Conservation (phyloP, 2,329 filamentous ascomycete genomes). For the Aspergillus sp. region DNA sequence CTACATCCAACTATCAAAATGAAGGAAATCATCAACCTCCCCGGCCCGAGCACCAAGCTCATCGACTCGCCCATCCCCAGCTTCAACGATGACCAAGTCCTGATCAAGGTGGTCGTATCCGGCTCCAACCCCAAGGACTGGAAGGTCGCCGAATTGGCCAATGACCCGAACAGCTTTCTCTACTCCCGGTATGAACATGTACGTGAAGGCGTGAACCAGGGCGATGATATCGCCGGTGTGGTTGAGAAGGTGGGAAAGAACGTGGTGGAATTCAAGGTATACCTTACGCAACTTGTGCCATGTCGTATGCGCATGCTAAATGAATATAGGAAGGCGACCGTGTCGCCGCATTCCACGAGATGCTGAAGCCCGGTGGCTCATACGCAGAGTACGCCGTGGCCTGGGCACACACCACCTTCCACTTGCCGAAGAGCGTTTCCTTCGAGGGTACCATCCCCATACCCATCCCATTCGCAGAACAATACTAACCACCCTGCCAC, state of each 20-base stretch:
- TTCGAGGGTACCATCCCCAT: conserved; percentile 52
- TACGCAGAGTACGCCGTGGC: conserved; percentile 61
- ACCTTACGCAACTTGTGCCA: neutral
- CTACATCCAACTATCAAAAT: neutral
- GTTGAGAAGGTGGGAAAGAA: conserved; percentile 54
- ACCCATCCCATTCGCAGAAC: neutral
- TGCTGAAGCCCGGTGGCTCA: conserved; percentile 52
- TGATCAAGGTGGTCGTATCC: conserved; percentile 41
- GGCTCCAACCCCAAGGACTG: conserved; percentile 52
- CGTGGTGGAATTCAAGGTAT: conserved; percentile 55
- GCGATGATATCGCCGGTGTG: conserved; percentile 56
- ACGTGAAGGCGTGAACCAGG: conserved; percentile 43
- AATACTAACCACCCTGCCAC: neutral
- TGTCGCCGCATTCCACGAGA: conserved; percentile 54
- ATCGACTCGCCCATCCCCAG: conserved; percentile 35
- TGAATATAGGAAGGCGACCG: conserved; percentile 50
- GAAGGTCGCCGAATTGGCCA: conserved; percentile 25
- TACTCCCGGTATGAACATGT: neutral
- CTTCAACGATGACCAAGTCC: conserved; percentile 34
- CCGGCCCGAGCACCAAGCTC: conserved; percentile 10
- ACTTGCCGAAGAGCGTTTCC: conserved; percentile 51
- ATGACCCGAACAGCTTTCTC: neutral
- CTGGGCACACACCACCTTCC: conserved; percentile 57
- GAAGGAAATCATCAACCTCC: conserved; percentile 17
- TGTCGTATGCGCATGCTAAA: no score